Evolutionary conservation across 2,329 filamentous ascomycete genomes (phyloP), one percentile per base, ranked within the genome.

Genomic region (Cordyceps militaris): DNA sequence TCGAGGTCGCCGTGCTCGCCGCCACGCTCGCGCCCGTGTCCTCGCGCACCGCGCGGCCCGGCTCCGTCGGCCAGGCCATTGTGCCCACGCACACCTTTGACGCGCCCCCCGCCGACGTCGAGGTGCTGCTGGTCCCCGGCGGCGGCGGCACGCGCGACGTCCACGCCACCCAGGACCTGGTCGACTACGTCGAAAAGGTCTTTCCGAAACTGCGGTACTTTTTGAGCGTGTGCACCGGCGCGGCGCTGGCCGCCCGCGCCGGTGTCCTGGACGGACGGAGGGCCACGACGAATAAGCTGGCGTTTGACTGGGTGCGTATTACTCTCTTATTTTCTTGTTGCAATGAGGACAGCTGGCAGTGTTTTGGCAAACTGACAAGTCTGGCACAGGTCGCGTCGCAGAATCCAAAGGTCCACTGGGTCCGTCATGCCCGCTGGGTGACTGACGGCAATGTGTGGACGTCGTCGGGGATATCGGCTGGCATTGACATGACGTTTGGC

Each of bases 151-250:
- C 68, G 1, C 64, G 69, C 5, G 58, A 67, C 3, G 21, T 63
- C 0, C 61, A 67, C 1, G 58, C 58, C 1, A 63, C 65, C 0
- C 53, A 67, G 7, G 55, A 59, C 6, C 63, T 70, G 2, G 65
- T 66, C 3, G 68, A 76, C n/a, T 84, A 77, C 60, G 67, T 84
- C 43, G 63, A 62, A 4, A 62, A 66, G 0, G 62, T 64, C 3
- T 79, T 74, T 60, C 72, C 76, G 0, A 69, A 70, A 8, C 62
- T 84, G 7, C 67, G 73, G 49, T 81, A 79, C 59, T 63, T 85
- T 6, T 69, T 87, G n/a, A 84, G 81, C 0, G 76, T 87, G 0
- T 88, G 85, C 64, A 87, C 82, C 0, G 85, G 85, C 0, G 73
- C 79, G 2, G 75, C 76, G 2, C 66, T 85, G 6, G 71, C 79